phyloP scores from a whole-genome alignment of 2,329 filamentous ascomycete genomes.

The Colletotrichum sp. region DNA sequence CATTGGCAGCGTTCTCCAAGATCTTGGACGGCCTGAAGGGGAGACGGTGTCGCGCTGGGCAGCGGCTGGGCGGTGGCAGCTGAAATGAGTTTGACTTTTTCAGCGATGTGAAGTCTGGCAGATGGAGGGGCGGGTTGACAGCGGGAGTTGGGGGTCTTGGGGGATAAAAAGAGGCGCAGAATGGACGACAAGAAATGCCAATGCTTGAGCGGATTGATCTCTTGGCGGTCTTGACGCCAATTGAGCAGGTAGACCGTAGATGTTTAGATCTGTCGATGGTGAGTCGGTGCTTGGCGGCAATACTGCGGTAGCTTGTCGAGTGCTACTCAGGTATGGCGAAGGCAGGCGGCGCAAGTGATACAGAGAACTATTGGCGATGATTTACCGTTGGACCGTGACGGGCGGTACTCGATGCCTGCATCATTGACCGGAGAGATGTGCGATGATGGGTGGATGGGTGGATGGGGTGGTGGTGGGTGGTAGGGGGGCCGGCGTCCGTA shows the following conservation, averaged over 20 bases:
- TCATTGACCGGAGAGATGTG: not conserved
- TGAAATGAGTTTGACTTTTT: not conserved
- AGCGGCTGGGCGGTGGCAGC: conserved; percentile 4
- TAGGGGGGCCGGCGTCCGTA: conserved; percentile 2
- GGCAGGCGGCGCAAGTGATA: not conserved
- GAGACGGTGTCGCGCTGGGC: conserved; percentile 5
- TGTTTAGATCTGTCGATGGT: not conserved
- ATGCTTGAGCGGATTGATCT: conserved; percentile 1
- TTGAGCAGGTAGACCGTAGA: not conserved
- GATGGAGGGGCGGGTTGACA: not conserved
- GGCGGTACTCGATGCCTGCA: not conserved
- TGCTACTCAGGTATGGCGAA: not conserved
- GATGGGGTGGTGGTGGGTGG: not conserved
- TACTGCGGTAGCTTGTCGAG: not conserved
- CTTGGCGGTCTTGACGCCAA: conserved; percentile 6
- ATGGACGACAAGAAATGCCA: conserved; percentile 14
- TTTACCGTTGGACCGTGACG: not conserved
- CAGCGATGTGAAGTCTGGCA: not conserved
- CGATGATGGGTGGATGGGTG: not conserved
- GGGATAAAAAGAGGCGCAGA: conserved; percentile 3
- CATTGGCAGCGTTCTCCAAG: not conserved
- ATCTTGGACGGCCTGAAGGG: not conserved
- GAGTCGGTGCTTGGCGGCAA: not conserved
- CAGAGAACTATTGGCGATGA: not conserved
- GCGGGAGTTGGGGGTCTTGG: not conserved